phyloP scores from a whole-genome alignment of 208 protist species.

The Crithidia fasciculata region DNA sequence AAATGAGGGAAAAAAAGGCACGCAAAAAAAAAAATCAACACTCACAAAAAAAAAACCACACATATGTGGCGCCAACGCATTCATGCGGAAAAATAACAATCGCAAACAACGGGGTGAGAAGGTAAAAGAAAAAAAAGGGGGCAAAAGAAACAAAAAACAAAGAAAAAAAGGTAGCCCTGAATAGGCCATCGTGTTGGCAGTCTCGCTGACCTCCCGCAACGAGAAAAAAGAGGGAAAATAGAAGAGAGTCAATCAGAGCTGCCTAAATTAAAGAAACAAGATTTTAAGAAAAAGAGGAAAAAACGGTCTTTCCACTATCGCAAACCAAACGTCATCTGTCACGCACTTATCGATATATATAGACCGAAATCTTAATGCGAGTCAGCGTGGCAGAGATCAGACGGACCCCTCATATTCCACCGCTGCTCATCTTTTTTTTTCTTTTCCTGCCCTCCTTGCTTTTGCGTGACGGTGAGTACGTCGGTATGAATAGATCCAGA shows the following conservation, averaged over 20 bases:
- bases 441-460: no score
- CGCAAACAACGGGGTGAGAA: background rate
- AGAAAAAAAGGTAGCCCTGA: background rate
- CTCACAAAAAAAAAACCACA: no score
- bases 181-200: background rate
- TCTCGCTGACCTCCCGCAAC: slow-evolving; percentile 16
- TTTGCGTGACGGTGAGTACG: no score
- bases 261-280: background rate
- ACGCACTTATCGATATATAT: no score
- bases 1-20: background rate
- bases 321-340: no score
- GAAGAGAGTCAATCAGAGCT: slow-evolving; percentile 17
- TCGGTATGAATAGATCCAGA: no score
- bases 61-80: background rate
- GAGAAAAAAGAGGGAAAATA: slow-evolving; percentile 10
- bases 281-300: slow-evolving; percentile 1
- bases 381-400: no score
- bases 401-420: no score
- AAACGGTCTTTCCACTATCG: background rate
- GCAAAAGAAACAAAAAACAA: background rate
- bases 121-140: background rate
- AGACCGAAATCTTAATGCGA: no score
- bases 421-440: no score
- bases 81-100: background rate
- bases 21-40: background rate